These are phyloP conservation scores for Seminavis robusta DNA, from an alignment of 108 stramenopile genomes.

Conservation along the genomic window DNA sequence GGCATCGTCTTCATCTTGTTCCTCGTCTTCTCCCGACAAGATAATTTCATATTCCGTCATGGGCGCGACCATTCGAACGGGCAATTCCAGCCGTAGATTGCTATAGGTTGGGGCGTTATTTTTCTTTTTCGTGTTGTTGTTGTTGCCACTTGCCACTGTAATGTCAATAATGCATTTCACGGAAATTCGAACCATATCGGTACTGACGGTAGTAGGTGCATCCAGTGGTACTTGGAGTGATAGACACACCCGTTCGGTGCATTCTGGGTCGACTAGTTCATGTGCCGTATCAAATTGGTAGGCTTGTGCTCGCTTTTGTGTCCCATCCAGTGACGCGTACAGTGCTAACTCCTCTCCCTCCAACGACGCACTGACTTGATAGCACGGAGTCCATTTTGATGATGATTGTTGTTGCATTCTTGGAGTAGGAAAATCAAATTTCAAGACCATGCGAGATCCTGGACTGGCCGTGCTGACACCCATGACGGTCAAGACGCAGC, in stretches of 20 bases:
- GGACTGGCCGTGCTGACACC: slow-evolving; percentile 30
- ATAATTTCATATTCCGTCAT: background rate
- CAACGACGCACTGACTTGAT: slow-evolving; percentile 49
- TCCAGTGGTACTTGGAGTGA: slow-evolving; percentile 25
- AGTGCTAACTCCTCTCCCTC: slow-evolving; percentile 49
- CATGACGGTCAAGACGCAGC: slow-evolving; percentile 43
- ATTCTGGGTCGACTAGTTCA: slow-evolving; percentile 45
- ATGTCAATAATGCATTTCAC: slow-evolving; percentile 41
- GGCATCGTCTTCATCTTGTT: slow-evolving; percentile 11
- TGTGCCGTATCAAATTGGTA: slow-evolving; percentile 48
- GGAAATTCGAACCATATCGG: slow-evolving; percentile 40
- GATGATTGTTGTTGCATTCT: too few relatives aligned
- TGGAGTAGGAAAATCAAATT: slow-evolving; percentile 49
- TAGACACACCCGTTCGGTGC: slow-evolving; percentile 33
- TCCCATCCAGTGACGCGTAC: slow-evolving; percentile 24
- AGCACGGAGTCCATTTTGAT: slow-evolving; percentile 44
- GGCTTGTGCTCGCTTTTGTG: slow-evolving; percentile 29
- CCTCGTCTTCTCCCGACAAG: slow-evolving; percentile 1
- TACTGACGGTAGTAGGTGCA: slow-evolving; percentile 36
- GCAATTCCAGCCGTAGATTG: slow-evolving; percentile 40
- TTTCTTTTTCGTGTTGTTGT: background rate
- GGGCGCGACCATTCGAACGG: slow-evolving; percentile 27
- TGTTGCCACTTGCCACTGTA: slow-evolving; percentile 28
- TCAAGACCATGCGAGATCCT: slow-evolving; percentile 34
- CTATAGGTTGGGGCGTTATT: slow-evolving; percentile 14